Evolutionary conservation across 495 filamentous ascomycete genomes (phyloP).

Genomic region (Tuber aestivum): DNA sequence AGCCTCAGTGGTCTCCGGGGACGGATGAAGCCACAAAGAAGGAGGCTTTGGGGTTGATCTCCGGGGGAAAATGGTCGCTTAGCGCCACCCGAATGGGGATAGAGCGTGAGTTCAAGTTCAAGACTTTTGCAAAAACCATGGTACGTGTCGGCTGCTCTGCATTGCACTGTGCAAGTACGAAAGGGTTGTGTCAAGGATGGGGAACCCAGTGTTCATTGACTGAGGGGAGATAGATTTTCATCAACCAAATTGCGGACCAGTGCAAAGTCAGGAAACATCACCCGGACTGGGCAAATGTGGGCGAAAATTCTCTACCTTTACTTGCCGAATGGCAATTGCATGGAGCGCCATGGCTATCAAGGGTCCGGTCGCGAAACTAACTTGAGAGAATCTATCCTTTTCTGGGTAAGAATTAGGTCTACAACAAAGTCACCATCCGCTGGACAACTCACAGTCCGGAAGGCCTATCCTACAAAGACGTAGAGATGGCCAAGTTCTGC

Average conservation of each 20-base stretch:
- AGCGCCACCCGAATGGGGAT: slow-evolving; percentile 51
- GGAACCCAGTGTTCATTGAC: slow-evolving; percentile 13
- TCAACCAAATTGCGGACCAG: slow-evolving; percentile 38
- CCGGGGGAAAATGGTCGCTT: slow-evolving; percentile 51
- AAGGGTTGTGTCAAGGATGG: neutral
- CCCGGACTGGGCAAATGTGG: slow-evolving; percentile 40
- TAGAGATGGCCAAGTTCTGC: slow-evolving; percentile 60
- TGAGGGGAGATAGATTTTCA: slow-evolving; percentile 23
- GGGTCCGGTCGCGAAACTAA: neutral
- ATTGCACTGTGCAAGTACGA: neutral
- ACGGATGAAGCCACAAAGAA: slow-evolving; percentile 23
- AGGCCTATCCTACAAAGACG: slow-evolving; percentile 65
- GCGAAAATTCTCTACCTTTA: slow-evolving; percentile 9
- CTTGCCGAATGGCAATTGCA: neutral
- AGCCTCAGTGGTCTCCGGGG: slow-evolving; percentile 26
- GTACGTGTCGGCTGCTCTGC: slow-evolving; percentile 43
- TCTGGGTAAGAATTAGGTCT: slow-evolving; percentile 47
- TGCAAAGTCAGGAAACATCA: slow-evolving; percentile 35
- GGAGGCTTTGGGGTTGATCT: slow-evolving; percentile 33
- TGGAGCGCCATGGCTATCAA: neutral
- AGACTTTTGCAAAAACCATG: slow-evolving; percentile 59
- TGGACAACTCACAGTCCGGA: slow-evolving; percentile 71
- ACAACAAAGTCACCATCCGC: slow-evolving; percentile 56
- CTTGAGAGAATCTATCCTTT: slow-evolving; percentile 2
- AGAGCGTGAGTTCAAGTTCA: slow-evolving; percentile 57